Percentiles rank a stretch among this genome's conserved stretches.
Conservation (phyloP, 2,329 filamentous ascomycete species). For the Lecanicillium sp. region DNA sequence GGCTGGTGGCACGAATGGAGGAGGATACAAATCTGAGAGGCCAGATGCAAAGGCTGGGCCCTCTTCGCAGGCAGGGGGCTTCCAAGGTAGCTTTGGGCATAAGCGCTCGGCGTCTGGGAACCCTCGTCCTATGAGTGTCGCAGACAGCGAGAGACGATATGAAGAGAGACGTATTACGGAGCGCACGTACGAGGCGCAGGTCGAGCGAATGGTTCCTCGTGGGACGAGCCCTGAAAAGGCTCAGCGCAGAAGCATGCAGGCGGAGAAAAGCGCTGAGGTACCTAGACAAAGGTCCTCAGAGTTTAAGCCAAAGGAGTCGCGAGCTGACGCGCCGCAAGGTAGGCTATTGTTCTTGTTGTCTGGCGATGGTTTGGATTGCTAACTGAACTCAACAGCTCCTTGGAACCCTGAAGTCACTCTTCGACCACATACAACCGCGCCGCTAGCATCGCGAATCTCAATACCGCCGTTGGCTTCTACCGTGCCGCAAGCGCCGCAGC, state of each 20-base stretch:
- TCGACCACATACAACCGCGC: slow-evolving; percentile 57
- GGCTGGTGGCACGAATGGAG: slow-evolving; percentile 21
- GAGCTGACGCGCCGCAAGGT: slow-evolving; percentile 42
- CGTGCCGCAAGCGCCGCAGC: slow-evolving; percentile 62
- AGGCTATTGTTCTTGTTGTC: slow-evolving; percentile 14
- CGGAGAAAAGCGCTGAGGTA: slow-evolving; percentile 29
- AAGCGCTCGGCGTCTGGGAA: slow-evolving; percentile 52
- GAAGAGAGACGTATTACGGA: slow-evolving; percentile 50
- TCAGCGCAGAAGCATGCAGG: slow-evolving; percentile 30
- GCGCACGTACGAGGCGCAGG: slow-evolving; percentile 47
- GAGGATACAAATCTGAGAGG: slow-evolving; percentile 24
- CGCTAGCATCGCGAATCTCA: slow-evolving; percentile 58
- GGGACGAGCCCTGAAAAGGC: slow-evolving; percentile 52
- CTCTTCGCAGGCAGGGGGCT: slow-evolving; percentile 24
- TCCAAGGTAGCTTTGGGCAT: slow-evolving; percentile 35
- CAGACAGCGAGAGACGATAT: slow-evolving; percentile 30
- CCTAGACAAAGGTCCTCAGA: slow-evolving; percentile 35
- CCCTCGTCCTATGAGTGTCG: slow-evolving; percentile 39
- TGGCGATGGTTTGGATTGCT: slow-evolving; percentile 9
- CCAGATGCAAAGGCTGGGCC: slow-evolving; percentile 28
- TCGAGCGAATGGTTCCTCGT: slow-evolving; percentile 53
- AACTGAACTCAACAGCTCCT: slow-evolving; percentile 26
- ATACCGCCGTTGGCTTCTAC: slow-evolving; percentile 67
- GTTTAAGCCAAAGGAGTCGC: slow-evolving; percentile 33
- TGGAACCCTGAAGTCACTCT: slow-evolving; percentile 80